Evolutionary conservation across 2,329 filamentous ascomycete genomes (phyloP).

Genomic region (Colletotrichum liaoningense): DNA sequence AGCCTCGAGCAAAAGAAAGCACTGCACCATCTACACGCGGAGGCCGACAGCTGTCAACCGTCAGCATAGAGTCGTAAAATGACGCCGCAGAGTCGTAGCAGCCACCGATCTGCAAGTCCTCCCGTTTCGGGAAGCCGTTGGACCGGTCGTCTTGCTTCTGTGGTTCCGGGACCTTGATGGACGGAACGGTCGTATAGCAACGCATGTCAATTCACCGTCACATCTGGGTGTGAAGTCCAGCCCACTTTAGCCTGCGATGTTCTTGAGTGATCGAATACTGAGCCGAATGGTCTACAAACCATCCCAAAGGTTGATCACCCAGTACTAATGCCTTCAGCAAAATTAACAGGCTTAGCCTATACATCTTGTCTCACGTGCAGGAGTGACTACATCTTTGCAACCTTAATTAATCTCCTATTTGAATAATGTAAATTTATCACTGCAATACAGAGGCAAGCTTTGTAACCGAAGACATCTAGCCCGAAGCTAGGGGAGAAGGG

Average conservation of each 20-base stretch:
- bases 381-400: not conserved
- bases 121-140: not conserved
- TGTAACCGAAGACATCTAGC: too few species aligned
- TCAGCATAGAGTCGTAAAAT: not conserved
- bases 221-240: too few species aligned
- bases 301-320: not conserved
- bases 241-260: too few species aligned
- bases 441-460: not conserved
- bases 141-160: not conserved
- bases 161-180: not conserved
- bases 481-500: not conserved
- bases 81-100: conserved; percentile 1
- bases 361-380: not conserved
- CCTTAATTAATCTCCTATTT: not conserved
- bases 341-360: not conserved
- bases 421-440: not conserved
- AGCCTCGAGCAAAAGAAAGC: too few species aligned
- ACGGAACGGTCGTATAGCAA: not conserved
- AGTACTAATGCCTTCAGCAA: not conserved
- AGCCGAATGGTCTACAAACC: not conserved
- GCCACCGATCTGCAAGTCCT: not conserved
- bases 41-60: too few species aligned
- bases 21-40: too few species aligned
- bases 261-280: too few species aligned
- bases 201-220: too few species aligned